Conservation (phyloP, 306 rosid species). For the Medicago arabica region DNA sequence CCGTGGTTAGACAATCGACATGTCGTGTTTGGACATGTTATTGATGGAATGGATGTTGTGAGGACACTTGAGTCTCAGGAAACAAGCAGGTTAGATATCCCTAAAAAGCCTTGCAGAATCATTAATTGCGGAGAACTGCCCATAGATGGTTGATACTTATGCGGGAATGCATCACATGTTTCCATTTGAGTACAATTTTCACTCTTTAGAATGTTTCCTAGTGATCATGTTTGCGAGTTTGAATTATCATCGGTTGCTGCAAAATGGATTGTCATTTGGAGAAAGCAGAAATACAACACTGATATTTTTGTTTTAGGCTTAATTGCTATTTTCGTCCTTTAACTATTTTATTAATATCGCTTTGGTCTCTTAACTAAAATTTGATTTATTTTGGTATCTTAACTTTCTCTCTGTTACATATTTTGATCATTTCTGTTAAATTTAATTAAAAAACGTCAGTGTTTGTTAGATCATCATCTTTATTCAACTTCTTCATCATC, state of each 20-base stretch:
- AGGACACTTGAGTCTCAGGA: conserved; percentile 74
- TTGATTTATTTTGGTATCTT: too few species aligned
- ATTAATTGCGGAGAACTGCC: conserved; percentile 77
- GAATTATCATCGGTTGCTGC: conserved; percentile 5
- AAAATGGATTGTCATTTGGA: conserved; percentile 18
- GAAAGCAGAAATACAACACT: conserved; percentile 1
- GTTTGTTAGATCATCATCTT: too few species aligned
- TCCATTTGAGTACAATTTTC: conserved; percentile 36
- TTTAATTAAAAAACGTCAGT: too few species aligned
- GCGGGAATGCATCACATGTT: conserved; percentile 20
- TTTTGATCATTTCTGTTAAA: too few species aligned
- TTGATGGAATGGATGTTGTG: conserved; percentile 83
- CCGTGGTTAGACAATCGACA: conserved; percentile 96
- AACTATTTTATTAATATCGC: too few species aligned
- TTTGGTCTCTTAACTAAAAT: too few species aligned
- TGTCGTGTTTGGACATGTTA: conserved; percentile 81
- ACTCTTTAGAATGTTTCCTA: not conserved
- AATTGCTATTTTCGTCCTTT: too few species aligned
- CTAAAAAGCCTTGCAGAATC: conserved; percentile 81
- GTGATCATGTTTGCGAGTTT: conserved; percentile 22
- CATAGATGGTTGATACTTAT: conserved; percentile 54
- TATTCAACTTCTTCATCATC: too few species aligned
- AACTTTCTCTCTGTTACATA: too few species aligned
- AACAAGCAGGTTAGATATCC: conserved; percentile 76
- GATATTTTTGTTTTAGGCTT: conserved; percentile 34